Evolutionary conservation across 2,329 filamentous ascomycete species (phyloP).

Genomic region (Parafenestella ontariensis): DNA sequence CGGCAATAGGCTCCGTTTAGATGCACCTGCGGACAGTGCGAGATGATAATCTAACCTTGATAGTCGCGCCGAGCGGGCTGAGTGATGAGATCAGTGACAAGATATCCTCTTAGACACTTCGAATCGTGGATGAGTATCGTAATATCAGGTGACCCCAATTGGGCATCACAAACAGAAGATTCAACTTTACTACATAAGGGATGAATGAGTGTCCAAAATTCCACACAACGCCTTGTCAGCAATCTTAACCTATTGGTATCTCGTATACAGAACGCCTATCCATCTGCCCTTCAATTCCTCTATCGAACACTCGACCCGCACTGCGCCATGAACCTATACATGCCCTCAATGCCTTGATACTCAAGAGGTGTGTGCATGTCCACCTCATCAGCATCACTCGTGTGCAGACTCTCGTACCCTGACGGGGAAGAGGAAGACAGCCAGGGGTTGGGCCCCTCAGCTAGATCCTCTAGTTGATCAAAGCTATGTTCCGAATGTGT

Average conservation of each 20-base stretch:
- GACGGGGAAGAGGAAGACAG: constrained; percentile 55
- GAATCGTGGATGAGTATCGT: too few relatives aligned
- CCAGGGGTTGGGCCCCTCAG: constrained; percentile 60
- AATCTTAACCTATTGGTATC: constrained; percentile 43
- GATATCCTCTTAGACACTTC: too few relatives aligned
- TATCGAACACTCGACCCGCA: constrained; percentile 58
- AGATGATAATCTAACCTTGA: neutral
- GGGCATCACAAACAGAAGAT: too few relatives aligned
- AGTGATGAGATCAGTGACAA: neutral
- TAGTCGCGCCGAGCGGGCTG: neutral
- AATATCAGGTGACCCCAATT: too few relatives aligned
- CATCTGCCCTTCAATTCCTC: constrained; percentile 4
- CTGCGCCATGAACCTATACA: constrained; percentile 70
- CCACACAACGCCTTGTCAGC: constrained; percentile 17
- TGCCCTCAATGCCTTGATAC: constrained; percentile 70
- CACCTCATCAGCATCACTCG: constrained; percentile 57
- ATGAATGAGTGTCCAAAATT: constrained; percentile 14
- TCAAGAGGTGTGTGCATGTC: constrained; percentile 56
- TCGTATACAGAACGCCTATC: constrained; percentile 12
- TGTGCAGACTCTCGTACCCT: constrained; percentile 65
- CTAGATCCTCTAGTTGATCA: constrained; percentile 52
- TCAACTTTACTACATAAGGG: constrained; percentile 32
- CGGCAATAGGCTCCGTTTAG: neutral
- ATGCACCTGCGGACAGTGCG: neutral
- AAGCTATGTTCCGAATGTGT: constrained; percentile 46